phyloP scores from a whole-genome alignment of 2,329 filamentous ascomycete genomes.

The Dactylellina drechsleri region DNA sequence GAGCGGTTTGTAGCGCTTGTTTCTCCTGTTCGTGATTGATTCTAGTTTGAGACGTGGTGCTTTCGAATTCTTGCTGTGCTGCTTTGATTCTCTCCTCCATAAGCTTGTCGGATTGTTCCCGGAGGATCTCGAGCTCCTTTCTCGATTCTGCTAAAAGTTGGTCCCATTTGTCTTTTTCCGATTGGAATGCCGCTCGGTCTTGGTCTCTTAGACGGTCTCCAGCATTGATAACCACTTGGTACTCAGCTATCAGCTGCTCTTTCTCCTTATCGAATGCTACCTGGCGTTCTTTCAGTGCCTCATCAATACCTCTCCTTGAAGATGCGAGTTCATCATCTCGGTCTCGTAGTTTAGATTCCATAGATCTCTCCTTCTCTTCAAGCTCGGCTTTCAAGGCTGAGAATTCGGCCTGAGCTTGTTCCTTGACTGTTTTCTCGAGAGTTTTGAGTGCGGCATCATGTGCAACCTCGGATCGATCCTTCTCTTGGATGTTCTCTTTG shows the following conservation, averaged over 20 bases:
- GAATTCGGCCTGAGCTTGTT: constrained; percentile 15
- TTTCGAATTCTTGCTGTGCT: constrained; percentile 24
- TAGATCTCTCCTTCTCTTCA: constrained; percentile 12
- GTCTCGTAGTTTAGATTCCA: constrained; percentile 16
- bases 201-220: constrained; percentile 40
- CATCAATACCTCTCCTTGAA: constrained; percentile 4
- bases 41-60: neutral
- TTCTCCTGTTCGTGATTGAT: constrained; percentile 21
- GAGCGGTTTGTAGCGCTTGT: constrained; percentile 19
- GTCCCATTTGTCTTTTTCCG: constrained; percentile 28
- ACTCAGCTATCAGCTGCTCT: constrained; percentile 40
- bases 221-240: constrained; percentile 46
- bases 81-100: constrained; percentile 21
- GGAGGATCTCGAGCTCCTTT: constrained; percentile 12
- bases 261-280: constrained; percentile 36
- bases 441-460: constrained; percentile 12
- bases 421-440: constrained; percentile 23
- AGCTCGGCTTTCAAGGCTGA: constrained; percentile 23
- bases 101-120: constrained; percentile 7
- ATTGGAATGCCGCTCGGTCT: constrained; percentile 28
- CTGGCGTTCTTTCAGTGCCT: constrained; percentile 25
- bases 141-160: constrained; percentile 24
- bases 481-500: constrained; percentile 32
- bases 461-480: constrained; percentile 6
- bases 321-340: constrained; percentile 29